Conservation (phyloP, 2,329 filamentous ascomycete species). For the Sarocladium strictum region DNA sequence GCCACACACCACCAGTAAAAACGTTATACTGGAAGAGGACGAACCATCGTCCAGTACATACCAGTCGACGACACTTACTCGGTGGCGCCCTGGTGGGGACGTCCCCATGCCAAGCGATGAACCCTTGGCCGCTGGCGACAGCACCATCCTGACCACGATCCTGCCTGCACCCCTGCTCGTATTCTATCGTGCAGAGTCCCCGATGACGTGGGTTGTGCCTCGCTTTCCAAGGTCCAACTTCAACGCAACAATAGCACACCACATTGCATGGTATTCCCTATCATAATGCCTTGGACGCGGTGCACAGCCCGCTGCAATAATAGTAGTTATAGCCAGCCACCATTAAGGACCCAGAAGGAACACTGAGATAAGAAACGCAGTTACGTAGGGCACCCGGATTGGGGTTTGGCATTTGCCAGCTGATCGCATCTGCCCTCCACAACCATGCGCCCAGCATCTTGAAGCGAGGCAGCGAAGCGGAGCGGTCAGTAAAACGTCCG, state of each 20-base stretch:
- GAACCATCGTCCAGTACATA: not conserved
- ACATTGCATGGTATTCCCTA: too few species aligned
- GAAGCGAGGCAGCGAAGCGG: not conserved
- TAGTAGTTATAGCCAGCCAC: not conserved
- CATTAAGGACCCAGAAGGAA: not conserved
- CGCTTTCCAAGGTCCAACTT: not conserved
- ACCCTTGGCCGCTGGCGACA: not conserved
- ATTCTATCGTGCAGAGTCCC: not conserved
- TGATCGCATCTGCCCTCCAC: not conserved
- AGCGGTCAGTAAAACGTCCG: not conserved
- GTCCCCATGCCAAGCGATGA: not conserved
- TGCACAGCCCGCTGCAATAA: slow-evolving; percentile 3
- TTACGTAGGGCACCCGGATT: not conserved
- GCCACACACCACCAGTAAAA: not conserved
- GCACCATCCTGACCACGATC: not conserved
- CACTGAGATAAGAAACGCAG: not conserved
- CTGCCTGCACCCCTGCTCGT: not conserved
- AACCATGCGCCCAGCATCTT: not conserved
- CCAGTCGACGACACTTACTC: not conserved
- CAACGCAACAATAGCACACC: not conserved
- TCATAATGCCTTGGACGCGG: not conserved
- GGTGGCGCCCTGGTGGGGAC: not conserved
- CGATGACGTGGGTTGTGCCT: slow-evolving; percentile 6
- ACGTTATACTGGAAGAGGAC: too few species aligned
- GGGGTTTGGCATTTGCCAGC: not conserved